phyloP scores from a whole-genome alignment of 2,329 filamentous ascomycete species.

The Colletotrichum navitas region DNA sequence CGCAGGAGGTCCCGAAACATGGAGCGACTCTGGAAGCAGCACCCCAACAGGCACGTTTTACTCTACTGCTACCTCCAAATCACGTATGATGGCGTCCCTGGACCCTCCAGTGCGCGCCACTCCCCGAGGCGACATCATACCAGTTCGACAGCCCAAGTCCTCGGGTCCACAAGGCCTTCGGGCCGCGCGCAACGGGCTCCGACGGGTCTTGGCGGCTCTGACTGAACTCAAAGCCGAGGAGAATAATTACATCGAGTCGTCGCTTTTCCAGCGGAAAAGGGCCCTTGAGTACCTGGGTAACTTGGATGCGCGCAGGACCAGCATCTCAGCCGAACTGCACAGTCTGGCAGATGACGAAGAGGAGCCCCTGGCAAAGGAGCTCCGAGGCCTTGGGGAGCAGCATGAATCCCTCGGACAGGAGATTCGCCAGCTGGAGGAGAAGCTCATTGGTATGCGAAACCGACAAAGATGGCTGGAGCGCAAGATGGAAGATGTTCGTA shows the following conservation, averaged over 20 bases:
- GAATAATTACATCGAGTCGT: conserved; percentile 68
- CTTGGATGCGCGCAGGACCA: conserved; percentile 63
- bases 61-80: conserved; percentile 54
- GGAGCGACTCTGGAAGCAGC: conserved; percentile 57
- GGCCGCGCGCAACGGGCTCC: conserved; percentile 74
- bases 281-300: conserved; percentile 70
- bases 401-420: conserved; percentile 67
- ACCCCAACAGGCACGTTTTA: conserved; percentile 57
- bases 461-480: conserved; percentile 70
- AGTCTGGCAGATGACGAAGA: conserved; percentile 67
- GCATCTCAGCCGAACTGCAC: conserved; percentile 65
- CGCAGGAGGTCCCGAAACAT: conserved; percentile 47
- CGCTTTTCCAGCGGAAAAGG: conserved; percentile 67
- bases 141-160: conserved; percentile 68
- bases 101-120: conserved; percentile 55
- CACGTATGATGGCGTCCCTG: conserved; percentile 57
- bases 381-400: conserved; percentile 70
- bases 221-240: conserved; percentile 77
- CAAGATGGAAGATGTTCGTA: conserved; percentile 73
- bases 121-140: conserved; percentile 65
- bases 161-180: conserved; percentile 67
- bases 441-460: conserved; percentile 70
- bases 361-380: conserved; percentile 70
- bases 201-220: conserved; percentile 72
- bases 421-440: conserved; percentile 75